A percentile compares a stretch with the other conserved stretches of the same genome.
Conservation (phyloP, 441 rosid species). For the Cnidoscolus chayamansa region DNA sequence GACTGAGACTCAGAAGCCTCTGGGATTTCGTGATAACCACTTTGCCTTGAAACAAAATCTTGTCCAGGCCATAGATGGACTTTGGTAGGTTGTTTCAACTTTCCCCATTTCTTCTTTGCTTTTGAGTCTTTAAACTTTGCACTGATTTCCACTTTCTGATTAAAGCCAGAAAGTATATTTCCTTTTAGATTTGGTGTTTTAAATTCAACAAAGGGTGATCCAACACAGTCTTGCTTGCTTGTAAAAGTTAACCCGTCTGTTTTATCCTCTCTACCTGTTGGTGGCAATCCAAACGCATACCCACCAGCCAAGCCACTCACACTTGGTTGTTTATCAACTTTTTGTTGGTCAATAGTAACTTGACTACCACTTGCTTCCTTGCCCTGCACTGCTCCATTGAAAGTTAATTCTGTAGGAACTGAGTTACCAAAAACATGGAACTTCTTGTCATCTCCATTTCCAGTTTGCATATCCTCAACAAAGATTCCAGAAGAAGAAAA, state of each 20-base stretch:
- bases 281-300: constrained; percentile 29
- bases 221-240: constrained; percentile 36
- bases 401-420: constrained; percentile 32
- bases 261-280: constrained; percentile 31
- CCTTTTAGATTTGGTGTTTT: constrained; percentile 48
- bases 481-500: constrained; percentile 30
- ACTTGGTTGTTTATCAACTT: constrained; percentile 23
- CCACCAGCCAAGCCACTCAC: constrained; percentile 28
- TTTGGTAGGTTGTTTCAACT: constrained; percentile 47
- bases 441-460: constrained; percentile 27
- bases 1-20: constrained; percentile 60
- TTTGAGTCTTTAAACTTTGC: constrained; percentile 49
- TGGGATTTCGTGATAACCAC: constrained; percentile 34
- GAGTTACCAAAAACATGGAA: constrained; percentile 24
- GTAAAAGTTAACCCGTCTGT: constrained; percentile 38
- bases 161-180: constrained; percentile 41
- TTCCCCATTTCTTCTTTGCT: constrained; percentile 58
- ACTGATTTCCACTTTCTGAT: constrained; percentile 53
- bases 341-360: constrained; percentile 27
- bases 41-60: constrained; percentile 45
- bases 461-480: constrained; percentile 30
- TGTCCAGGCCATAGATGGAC: constrained; percentile 49
- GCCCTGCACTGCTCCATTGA: constrained; percentile 33
- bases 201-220: constrained; percentile 46
- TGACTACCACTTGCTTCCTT: constrained; percentile 28